Conservation (phyloP, 176 grass and related monocot genomes). For the Oropetium thomaeum region DNA sequence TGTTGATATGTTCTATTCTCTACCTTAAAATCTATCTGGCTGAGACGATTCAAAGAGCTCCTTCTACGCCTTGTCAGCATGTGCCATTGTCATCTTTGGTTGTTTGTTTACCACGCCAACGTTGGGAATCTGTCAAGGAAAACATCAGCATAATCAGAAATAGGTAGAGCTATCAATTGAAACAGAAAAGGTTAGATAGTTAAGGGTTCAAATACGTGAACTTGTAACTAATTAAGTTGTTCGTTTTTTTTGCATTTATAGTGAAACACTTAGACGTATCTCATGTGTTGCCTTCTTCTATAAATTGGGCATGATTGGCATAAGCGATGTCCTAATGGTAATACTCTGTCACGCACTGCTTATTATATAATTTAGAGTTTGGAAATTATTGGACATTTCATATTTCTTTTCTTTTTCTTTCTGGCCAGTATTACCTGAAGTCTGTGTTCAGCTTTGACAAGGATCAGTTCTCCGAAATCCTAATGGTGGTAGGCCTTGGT, state of each 20-base stretch:
- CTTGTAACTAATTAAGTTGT: no score
- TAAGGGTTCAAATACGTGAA: neutral
- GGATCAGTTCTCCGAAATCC: constrained; percentile 86
- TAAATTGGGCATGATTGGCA: constrained; percentile 82
- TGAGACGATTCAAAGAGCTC: constrained; percentile 54
- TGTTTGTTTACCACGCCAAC: constrained; percentile 39
- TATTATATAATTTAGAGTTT: neutral
- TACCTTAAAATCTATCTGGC: constrained; percentile 79
- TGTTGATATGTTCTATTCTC: constrained; percentile 57
- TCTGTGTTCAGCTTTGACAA: constrained; percentile 83
- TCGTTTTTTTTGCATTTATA: constrained; percentile 31
- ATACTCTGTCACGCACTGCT: neutral
- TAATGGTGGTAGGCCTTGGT: constrained; percentile 77
- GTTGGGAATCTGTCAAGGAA: constrained; percentile 65
- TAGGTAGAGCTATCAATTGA: constrained; percentile 30
- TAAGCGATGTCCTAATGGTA: constrained; percentile 76
- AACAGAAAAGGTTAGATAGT: neutral
- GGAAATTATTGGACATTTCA: neutral
- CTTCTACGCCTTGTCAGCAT: constrained; percentile 28
- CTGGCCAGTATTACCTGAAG: constrained; percentile 75
- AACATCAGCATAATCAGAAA: constrained; percentile 47
- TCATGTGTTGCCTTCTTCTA: constrained; percentile 79
- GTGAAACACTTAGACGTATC: constrained; percentile 53
- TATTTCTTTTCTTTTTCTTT: neutral
- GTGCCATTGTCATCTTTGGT: constrained; percentile 34